Evolutionary conservation across 78 protist genomes (phyloP), one percentile per base, ranked within the genome.

Genomic region (Speleostelium caveatum): DNA sequence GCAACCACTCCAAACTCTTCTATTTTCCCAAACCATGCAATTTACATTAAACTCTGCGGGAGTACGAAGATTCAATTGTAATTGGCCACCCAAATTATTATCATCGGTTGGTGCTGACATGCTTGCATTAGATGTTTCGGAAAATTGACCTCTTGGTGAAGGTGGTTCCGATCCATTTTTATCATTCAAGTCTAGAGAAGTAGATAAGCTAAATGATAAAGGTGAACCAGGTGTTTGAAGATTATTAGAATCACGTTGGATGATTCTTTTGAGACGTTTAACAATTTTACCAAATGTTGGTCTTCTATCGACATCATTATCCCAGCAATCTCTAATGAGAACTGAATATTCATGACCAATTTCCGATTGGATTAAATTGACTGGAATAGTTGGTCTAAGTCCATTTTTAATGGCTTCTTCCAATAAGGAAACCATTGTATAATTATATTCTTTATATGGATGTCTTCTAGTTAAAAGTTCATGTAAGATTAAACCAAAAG

Each of bases 401-500:
- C 94, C 94, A 69, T 30, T 51, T 38, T 71, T 69, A 3, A 89
- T 72, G 10, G 73, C 85, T 19, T 60, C 77, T 45, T 89, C 94
- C 22, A 76, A 61, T 24, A 65, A 58, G 1, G 80, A 65, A 0
- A 77, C 80, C 91, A 83, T 83, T 32, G 59, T 35, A 59, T 71
- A 83, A 51, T 71, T 88, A 33, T 45, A 88, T 21, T 88, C 94
- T 14, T 33, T 32, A 32, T 72, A 92, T 60, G 93, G 95, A 73
- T 83, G 92, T 73, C 60, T 24, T 19, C 92, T 22, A 5, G 95
- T 86, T 16, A 83, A 2, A 6, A 93, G 7, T 53, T 93, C 95
- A 45, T 73, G 87, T 41, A 93, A 16, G 36, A 93, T 71, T 26
- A 86, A 49, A 24, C 95, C 95, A 63, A 78, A 93, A 6, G 94